phyloP scores from a whole-genome alignment of 2,329 filamentous ascomycete species.

The Exserohilum turcica region DNA sequence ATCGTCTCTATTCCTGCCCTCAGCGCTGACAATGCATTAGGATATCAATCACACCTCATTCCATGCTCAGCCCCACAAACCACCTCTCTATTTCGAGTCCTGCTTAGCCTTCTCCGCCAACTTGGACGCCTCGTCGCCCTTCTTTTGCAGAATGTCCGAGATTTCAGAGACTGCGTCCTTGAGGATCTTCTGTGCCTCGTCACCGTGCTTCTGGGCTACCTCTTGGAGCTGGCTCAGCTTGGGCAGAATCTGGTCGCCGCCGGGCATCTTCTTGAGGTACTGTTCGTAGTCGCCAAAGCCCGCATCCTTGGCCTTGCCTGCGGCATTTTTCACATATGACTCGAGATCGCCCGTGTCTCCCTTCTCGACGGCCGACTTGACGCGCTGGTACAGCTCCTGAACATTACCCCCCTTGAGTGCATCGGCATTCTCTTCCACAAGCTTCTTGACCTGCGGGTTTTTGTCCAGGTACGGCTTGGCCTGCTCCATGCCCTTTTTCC shows the following conservation, averaged over 20 bases:
- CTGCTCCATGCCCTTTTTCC: constrained; percentile 72
- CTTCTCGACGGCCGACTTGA: constrained; percentile 65
- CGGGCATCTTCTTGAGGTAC: constrained; percentile 69
- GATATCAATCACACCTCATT: constrained; percentile 9
- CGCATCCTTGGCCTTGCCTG: constrained; percentile 63
- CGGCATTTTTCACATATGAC: constrained; percentile 64
- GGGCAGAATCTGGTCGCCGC: constrained; percentile 66
- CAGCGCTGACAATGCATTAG: constrained; percentile 15
- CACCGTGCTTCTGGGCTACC: constrained; percentile 68
- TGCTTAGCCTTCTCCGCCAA: constrained; percentile 44
- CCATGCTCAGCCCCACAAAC: background rate
- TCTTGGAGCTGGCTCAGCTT: constrained; percentile 70
- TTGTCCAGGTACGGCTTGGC: constrained; percentile 75
- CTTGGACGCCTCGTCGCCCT: constrained; percentile 38
- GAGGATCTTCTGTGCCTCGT: constrained; percentile 71
- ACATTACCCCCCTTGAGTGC: constrained; percentile 70
- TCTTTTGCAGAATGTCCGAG: constrained; percentile 43
- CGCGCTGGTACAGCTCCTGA: constrained; percentile 66
- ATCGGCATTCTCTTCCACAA: constrained; percentile 73
- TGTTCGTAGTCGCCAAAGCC: constrained; percentile 60
- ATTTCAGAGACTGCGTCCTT: constrained; percentile 60
- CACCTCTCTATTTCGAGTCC: constrained; percentile 36
- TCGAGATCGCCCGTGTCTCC: constrained; percentile 65
- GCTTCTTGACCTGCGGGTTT: constrained; percentile 74
- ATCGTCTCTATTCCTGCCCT: background rate